Evolutionary conservation across 768 basidiomycete species (phyloP), one percentile per base, ranked within the genome.

Genomic region (Lentinula edodes): DNA sequence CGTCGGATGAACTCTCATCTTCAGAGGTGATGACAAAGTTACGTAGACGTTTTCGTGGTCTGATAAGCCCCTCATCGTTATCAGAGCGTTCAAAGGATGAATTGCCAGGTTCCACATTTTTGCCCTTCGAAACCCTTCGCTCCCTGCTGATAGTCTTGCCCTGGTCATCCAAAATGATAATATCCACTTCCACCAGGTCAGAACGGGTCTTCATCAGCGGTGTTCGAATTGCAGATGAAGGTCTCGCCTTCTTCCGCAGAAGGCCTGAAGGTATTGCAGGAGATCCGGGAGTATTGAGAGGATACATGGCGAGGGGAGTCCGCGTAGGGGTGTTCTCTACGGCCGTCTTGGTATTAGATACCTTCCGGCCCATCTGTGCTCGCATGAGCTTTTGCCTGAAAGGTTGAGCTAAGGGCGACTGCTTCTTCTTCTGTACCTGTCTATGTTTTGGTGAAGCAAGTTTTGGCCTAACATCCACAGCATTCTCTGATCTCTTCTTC

Each of bases 161-260:
- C 35, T 75, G 68, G 35, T 81, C 78, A 69, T 92, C 89, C 23
- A 91, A 60, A 39, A 89, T 75, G 41, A 86, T 74, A 55, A 92
- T 91, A 51, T 91, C 87, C 54, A 90, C 75, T 43, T 85, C 78
- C 12, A 90, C 78, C 18, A 82, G 70, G 1, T 84, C 81, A 75
- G 43, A 74, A 73, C 6, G 78, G 73, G 69, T 71, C 75, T 68
- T 78, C 62, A 53, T 23, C 9, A 68, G 64, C n/a, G 72, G 70
- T 1, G 67, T 71, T 41, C 62, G 56, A 60, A 71, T 74, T 3
- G 67, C 61, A 48, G 65, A 62, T 41, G 69, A 52, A 23, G 16
- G 28, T 28, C 38, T 35, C 59, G 42, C 41, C 68, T 72, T 67
- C 73, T 69, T 64, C 64, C 65, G 66, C 63, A 62, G 35, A 62